Conservation (phyloP, 495 filamentous ascomycete species). For the Penicillium taxi region DNA sequence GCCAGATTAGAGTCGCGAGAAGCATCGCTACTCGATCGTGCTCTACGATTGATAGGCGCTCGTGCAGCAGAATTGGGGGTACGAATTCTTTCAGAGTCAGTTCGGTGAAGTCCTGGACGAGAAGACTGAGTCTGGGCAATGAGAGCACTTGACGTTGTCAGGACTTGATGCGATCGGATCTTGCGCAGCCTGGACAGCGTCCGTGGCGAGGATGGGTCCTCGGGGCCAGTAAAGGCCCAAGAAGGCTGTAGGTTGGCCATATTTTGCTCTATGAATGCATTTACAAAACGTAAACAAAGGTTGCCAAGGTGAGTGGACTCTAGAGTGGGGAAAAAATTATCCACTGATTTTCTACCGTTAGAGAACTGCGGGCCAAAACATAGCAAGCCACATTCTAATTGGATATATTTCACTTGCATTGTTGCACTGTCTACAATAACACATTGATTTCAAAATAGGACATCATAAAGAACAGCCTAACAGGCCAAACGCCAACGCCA, state of each 20-base stretch:
- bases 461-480: neutral
- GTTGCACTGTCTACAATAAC: too few relatives aligned
- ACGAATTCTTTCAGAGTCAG: slow-evolving; percentile 11
- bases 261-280: slow-evolving; percentile 8
- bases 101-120: slow-evolving; percentile 16
- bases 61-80: slow-evolving; percentile 15
- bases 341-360: slow-evolving; percentile 20
- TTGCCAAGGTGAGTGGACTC: too few relatives aligned
- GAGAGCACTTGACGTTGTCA: slow-evolving; percentile 29
- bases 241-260: slow-evolving; percentile 20
- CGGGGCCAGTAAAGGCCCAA: slow-evolving; percentile 28
- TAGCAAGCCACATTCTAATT: too few relatives aligned
- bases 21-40: slow-evolving; percentile 67
- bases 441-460: neutral
- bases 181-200: slow-evolving; percentile 44
- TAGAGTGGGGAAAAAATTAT: too few relatives aligned
- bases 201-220: slow-evolving; percentile 37
- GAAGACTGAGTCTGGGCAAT: slow-evolving; percentile 35
- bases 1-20: slow-evolving; percentile 30
- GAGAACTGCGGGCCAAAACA: slow-evolving; percentile 16
- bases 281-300: neutral
- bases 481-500: slow-evolving; percentile 9
- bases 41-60: slow-evolving; percentile 42
- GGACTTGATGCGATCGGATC: slow-evolving; percentile 45
- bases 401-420: too few relatives aligned